Base-by-base conservation (phyloP, 2,329 filamentous ascomycete genomes). In the Aotearoamyces nothofagi region DNA sequence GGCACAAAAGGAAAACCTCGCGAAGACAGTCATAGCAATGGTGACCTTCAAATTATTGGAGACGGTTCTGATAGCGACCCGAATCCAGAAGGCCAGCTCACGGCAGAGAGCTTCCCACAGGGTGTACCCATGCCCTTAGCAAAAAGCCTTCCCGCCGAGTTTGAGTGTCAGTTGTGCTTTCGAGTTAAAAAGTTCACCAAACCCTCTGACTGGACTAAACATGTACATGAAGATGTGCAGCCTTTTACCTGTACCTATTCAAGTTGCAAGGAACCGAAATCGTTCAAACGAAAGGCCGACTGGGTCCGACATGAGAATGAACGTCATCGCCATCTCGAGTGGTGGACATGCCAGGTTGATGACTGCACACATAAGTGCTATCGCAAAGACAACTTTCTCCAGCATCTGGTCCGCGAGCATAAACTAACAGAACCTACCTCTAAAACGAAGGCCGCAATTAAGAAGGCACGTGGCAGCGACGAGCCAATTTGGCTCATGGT, bases 271-370 rank as follows among this genome's bases (percentile, higher is more conserved):
- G 83, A 92, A 26, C 74, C 80, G 11, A 92, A 92, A 53, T 84
- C 82, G 19, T 94, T 93, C 61, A 93, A 93, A 55, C 71, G 84
- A 26, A 94, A 93, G 54, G 86, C 86, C 9, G 86, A 94, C 49
- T 94, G 86, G 86, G 83, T 93, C 13, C 70, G 86, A 16, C 86
- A 94, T 45, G 86, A 93, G 49, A 92, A 87, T 41, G 86, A 94
- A 53, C 74, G 79, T 15, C 86, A 94, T 49, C 70, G 86, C 14
- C 82, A 92, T 38, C 59, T 92, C 3, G 84, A 93, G 45, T 90
- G 81, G 74, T 94, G 84, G 84, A 74, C 67, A 5, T 94, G 86
- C 47, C 73, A 80, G 35, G 68, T 84, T 12, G 67, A 75, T 4
- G 83, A 87, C 38, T 93, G 86, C 51, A 65, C 61, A 6, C 86